These are phyloP conservation scores for Huntiella moniliformis DNA, from an alignment of 2,329 filamentous ascomycete genomes.

Conservation along the genomic window DNA sequence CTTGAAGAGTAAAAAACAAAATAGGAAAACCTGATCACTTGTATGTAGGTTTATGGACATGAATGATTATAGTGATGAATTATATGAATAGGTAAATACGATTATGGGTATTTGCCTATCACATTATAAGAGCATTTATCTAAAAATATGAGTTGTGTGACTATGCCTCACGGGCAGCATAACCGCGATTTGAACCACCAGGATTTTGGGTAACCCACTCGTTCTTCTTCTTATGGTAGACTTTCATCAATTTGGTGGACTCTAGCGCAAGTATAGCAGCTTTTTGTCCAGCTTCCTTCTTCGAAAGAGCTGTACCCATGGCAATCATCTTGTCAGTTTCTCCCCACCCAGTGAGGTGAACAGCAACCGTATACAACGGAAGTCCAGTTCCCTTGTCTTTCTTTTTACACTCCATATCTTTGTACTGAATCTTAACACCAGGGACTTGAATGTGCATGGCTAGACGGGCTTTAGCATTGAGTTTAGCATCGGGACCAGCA, in stretches of 20 bases:
- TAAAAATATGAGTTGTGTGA: background rate
- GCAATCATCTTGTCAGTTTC: constrained; percentile 43
- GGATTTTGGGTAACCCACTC: constrained; percentile 15
- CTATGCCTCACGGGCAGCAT: constrained; percentile 2
- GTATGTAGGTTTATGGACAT: too few species aligned
- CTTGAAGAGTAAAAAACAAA: too few species aligned
- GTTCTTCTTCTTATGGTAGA: constrained; percentile 29
- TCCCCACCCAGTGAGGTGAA: constrained; percentile 51
- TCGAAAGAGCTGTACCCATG: constrained; percentile 42
- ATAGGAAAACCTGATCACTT: too few species aligned
- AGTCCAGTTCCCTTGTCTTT: constrained; percentile 35
- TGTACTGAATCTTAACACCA: constrained; percentile 42
- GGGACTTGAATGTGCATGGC: constrained; percentile 32
- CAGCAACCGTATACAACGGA: constrained; percentile 41
- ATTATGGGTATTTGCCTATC: background rate
- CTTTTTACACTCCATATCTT: constrained; percentile 30
- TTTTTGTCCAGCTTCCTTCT: constrained; percentile 49
- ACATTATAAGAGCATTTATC: background rate
- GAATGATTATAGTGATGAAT: too few species aligned
- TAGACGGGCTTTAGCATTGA: constrained; percentile 31
- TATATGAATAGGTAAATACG: background rate
- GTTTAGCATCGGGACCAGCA: constrained; percentile 10
- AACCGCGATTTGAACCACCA: background rate
- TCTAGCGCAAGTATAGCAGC: constrained; percentile 46
- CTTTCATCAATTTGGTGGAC: constrained; percentile 44